Evolutionary conservation across 208 protist genomes (phyloP).

Genomic region (Zelonia costaricensis): DNA sequence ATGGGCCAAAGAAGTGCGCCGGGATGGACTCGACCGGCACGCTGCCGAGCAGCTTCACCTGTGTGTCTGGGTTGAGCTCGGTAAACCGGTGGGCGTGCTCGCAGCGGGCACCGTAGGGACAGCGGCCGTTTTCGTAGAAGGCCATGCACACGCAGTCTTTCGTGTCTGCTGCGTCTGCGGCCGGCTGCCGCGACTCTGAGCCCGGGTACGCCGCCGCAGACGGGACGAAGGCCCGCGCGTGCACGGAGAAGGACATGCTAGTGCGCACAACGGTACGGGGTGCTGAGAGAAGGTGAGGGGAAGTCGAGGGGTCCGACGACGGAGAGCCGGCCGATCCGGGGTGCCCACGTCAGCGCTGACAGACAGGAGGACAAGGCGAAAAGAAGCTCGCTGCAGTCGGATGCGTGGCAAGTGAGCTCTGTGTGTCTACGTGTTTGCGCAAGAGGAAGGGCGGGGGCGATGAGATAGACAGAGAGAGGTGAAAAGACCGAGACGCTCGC

Average conservation of each 20-base stretch:
- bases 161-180: neutral
- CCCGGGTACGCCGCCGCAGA: conserved; percentile 1
- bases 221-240: conserved; percentile 36
- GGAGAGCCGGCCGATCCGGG: too few relatives aligned
- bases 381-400: too few relatives aligned
- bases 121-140: conserved; percentile 69
- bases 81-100: conserved; percentile 75
- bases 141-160: conserved; percentile 75
- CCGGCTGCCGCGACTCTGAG: neutral
- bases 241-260: conserved; percentile 54
- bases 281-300: too few relatives aligned
- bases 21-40: conserved; percentile 62
- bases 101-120: conserved; percentile 59
- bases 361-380: too few relatives aligned
- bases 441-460: too few relatives aligned
- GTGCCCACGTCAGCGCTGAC: too few relatives aligned
- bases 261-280: too few relatives aligned
- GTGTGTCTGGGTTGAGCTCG: conserved; percentile 52
- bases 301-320: too few relatives aligned
- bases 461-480: too few relatives aligned
- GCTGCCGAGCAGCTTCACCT: conserved; percentile 56
- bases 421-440: too few relatives aligned
- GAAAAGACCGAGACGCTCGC: too few relatives aligned
- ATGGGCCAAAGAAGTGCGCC: conserved; percentile 48
- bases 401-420: too few relatives aligned